Conservation (phyloP, 2,329 filamentous ascomycete genomes). For the Canariomyces notabilis region DNA sequence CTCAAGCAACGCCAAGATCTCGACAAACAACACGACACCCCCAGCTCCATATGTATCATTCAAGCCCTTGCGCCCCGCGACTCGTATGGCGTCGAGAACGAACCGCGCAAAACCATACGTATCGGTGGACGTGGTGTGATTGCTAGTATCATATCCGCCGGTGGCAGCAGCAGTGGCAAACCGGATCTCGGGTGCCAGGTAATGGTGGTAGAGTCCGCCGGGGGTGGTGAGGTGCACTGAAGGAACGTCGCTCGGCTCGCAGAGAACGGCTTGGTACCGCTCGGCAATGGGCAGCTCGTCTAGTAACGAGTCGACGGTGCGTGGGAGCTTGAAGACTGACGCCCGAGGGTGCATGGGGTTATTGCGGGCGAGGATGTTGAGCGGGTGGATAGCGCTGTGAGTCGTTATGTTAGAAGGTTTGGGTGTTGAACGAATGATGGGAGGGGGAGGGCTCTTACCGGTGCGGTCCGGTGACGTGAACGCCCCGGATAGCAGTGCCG, state of each 20-base stretch:
- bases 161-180: no score
- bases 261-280: no score
- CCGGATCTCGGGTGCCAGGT: no score
- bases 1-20: conserved; percentile 2
- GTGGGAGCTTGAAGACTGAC: no score
- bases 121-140: background rate
- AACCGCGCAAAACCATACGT: background rate
- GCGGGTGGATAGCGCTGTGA: background rate
- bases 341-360: background rate
- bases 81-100: background rate
- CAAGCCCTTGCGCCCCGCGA: background rate
- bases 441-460: background rate
- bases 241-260: no score
- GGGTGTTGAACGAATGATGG: background rate
- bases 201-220: no score
- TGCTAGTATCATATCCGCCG: no score
- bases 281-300: no score
- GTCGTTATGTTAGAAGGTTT: background rate
- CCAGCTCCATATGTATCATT: background rate
- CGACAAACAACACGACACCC: background rate
- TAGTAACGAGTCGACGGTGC: no score
- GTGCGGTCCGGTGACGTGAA: background rate
- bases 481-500: background rate
- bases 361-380: background rate
- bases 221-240: no score